Base-by-base conservation (phyloP, 768 basidiomycete genomes). In the Leccinum fibrillosum region DNA sequence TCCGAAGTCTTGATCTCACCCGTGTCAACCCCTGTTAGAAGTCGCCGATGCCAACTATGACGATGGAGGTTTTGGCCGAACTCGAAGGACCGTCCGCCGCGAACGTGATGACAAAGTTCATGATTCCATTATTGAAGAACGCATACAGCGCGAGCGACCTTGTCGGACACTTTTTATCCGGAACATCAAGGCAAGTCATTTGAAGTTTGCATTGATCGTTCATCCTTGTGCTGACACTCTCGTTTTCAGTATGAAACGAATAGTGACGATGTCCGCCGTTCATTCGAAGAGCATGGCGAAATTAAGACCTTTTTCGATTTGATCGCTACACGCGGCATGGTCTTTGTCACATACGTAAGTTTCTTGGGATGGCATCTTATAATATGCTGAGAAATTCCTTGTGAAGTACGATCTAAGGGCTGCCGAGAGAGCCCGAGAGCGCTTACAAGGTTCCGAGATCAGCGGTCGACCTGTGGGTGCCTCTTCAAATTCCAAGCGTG, bases 251-350 rank as follows among this genome's bases (percentile, higher is more conserved):
- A 94, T 77, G 92, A 94, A 80, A 92, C 91, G 35, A 85, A 86
- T 64, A 92, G 92, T 69, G 86, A 87, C 4, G 88, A 89, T 69
- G 87, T 99, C 8, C 88, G 90, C 60, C 81, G 79, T 47, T 83
- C 85, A 54, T 99, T 98, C 74, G 92, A 93, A 76, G 88, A 90
- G 58, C 91, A 93, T 68, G 97, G 97, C 62, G 92, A 94, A 67
- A 92, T 98, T 77, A 94, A 94, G 76, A 94, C 92, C 1, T 98
- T 95, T 72, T 98, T 98, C 73, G 97, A 99, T 74, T 78, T 98
- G 19, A 91, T 98, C 61, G 83, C 86, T 51, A 95, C 90, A 11
- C 82, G 97, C 59, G 97, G 97, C n/a, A 97, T 99, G 92, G 90
- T 98, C 13, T 99, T 99, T 73, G 90, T 98, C 48, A 99, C 96